Evolutionary conservation across 495 filamentous ascomycete species (phyloP).

Genomic region (Xylaria acuta): DNA sequence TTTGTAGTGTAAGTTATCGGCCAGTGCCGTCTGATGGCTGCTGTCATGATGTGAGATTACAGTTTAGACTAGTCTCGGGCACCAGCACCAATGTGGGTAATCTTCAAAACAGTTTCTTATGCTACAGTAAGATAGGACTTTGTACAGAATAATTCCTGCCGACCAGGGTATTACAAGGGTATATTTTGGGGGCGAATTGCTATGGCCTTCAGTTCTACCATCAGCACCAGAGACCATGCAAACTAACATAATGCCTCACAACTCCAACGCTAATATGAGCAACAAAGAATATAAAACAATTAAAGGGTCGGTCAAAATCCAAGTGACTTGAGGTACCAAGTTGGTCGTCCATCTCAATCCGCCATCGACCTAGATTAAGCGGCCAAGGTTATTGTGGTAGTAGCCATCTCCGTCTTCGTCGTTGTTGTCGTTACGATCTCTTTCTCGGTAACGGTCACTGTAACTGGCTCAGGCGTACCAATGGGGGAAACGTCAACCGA

Average conservation of each 20-base stretch:
- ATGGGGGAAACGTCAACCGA: not conserved
- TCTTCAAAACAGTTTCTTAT: not conserved
- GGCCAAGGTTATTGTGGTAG: conserved; percentile 19
- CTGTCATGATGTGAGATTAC: not conserved
- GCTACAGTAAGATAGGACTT: not conserved
- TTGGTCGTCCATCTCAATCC: not conserved
- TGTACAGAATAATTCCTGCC: not conserved
- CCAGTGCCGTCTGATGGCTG: not conserved
- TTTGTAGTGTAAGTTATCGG: not conserved
- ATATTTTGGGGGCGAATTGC: conserved; percentile 22
- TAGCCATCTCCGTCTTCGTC: conserved; percentile 14
- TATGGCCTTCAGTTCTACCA: conserved; percentile 1
- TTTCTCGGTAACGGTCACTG: conserved; percentile 25
- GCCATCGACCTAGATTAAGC: not conserved
- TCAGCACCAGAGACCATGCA: not conserved
- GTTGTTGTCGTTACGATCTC: conserved; percentile 23
- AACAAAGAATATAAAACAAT: conserved; percentile 10
- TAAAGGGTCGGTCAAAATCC: not conserved
- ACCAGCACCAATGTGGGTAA: not conserved
- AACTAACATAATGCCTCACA: conserved; percentile 12
- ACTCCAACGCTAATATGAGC: conserved; percentile 24
- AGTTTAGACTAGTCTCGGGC: too few relatives aligned
- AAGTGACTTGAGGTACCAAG: not conserved
- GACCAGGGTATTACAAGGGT: conserved; percentile 21
- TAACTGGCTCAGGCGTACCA: not conserved